Conservation (phyloP, 208 protist genomes). For the Acanthamoeba triangularis region DNA sequence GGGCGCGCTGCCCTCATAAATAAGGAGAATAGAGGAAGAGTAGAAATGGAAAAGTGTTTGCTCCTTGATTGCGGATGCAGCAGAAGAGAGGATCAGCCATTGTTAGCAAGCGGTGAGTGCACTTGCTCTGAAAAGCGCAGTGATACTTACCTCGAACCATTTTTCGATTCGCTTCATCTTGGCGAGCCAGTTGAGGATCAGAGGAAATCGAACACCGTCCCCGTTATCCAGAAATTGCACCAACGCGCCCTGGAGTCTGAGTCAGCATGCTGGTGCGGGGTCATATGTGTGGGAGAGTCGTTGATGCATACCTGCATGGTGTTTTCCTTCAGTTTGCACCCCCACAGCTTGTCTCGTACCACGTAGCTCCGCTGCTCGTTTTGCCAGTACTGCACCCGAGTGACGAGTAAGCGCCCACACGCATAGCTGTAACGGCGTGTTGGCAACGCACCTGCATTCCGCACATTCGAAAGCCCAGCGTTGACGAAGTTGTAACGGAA, state of each 20-base stretch:
- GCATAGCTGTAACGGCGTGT: background rate
- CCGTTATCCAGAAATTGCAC: slow-evolving; percentile 61
- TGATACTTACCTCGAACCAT: slow-evolving; percentile 32
- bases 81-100: background rate
- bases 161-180: slow-evolving; percentile 54
- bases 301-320: slow-evolving; percentile 5
- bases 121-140: background rate
- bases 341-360: slow-evolving; percentile 54
- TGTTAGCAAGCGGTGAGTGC: too few species aligned
- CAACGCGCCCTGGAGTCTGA: background rate
- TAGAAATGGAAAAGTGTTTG: slow-evolving; percentile 47
- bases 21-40: slow-evolving; percentile 63
- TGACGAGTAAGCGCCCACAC: background rate
- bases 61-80: background rate
- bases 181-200: slow-evolving; percentile 29
- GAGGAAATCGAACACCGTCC: background rate
- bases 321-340: slow-evolving; percentile 47
- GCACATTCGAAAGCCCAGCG: slow-evolving; percentile 39
- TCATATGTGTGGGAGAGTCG: background rate
- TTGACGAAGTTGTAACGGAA: slow-evolving; percentile 16
- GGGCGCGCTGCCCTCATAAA: slow-evolving; percentile 36
- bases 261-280: background rate
- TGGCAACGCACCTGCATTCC: slow-evolving; percentile 7
- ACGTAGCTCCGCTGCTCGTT: slow-evolving; percentile 17
- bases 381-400: slow-evolving; percentile 7